A percentile compares a stretch with the other conserved stretches of the same genome.
phyloP scores from a whole-genome alignment of 2,329 filamentous ascomycete species.

The Gliomastix tumulicola region DNA sequence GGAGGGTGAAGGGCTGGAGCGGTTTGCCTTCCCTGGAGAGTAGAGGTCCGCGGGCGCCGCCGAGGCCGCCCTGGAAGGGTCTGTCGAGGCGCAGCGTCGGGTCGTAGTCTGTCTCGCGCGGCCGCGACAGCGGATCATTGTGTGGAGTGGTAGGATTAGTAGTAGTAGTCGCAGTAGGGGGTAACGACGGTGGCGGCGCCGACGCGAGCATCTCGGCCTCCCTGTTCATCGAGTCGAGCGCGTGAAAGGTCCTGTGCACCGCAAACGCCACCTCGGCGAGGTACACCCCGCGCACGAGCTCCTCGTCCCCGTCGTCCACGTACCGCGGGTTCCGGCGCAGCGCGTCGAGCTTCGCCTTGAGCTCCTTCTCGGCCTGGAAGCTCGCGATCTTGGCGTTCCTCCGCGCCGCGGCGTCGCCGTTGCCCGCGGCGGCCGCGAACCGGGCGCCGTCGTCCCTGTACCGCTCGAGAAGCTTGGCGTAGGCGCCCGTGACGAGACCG shows the following conservation, averaged over 20 bases:
- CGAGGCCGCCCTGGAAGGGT: slow-evolving; percentile 43
- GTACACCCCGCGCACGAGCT: slow-evolving; percentile 71
- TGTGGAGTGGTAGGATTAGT: no score
- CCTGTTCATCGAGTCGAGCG: slow-evolving; percentile 78
- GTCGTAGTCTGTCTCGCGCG: slow-evolving; percentile 33
- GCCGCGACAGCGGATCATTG: slow-evolving; percentile 37
- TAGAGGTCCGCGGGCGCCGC: slow-evolving; percentile 61
- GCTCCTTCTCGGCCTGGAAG: slow-evolving; percentile 77
- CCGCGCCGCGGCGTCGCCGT: slow-evolving; percentile 53
- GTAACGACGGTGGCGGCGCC: slow-evolving; percentile 56
- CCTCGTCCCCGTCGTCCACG: slow-evolving; percentile 68
- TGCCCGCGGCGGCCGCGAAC: slow-evolving; percentile 64
- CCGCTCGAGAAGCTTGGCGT: slow-evolving; percentile 63
- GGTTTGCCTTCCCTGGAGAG: slow-evolving; percentile 76
- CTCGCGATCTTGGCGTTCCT: slow-evolving; percentile 80
- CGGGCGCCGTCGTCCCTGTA: slow-evolving; percentile 66
- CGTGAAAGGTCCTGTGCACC: slow-evolving; percentile 75
- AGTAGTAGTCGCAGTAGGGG: slow-evolving; percentile 1
- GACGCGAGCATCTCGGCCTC: slow-evolving; percentile 77
- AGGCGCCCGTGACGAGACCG: slow-evolving; percentile 54
- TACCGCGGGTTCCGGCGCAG: slow-evolving; percentile 39
- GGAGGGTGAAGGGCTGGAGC: slow-evolving; percentile 81
- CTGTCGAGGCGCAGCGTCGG: slow-evolving; percentile 67
- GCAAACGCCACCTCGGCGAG: slow-evolving; percentile 67
- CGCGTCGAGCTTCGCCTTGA: slow-evolving; percentile 73